Evolutionary conservation across 805 yeast species (phyloP).

Genomic region (Ogataea glucozyma): DNA sequence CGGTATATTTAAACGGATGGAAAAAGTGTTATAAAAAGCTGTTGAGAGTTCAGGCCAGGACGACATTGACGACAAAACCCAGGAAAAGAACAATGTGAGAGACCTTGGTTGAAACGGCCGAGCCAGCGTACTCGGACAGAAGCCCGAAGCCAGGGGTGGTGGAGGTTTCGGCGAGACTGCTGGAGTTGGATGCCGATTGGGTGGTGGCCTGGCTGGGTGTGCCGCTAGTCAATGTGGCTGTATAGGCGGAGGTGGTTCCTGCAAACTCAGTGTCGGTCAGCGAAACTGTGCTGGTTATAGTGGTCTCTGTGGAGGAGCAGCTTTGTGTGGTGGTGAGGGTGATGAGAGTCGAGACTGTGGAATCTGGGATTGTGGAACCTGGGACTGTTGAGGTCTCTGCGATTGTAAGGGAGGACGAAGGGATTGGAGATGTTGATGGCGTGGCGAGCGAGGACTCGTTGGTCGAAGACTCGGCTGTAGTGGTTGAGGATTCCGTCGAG

Average conservation of each 20-base stretch:
- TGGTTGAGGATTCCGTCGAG: too few species aligned
- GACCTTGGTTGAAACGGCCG: background rate
- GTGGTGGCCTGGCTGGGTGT: background rate
- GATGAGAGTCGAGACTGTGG: background rate
- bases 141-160: background rate
- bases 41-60: background rate
- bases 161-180: slow-evolving; percentile 5
- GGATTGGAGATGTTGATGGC: too few species aligned
- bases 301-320: background rate
- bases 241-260: background rate
- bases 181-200: slow-evolving; percentile 1
- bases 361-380: background rate
- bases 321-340: slow-evolving; percentile 2
- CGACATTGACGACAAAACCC: background rate
- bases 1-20: too few species aligned
- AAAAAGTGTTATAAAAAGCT: background rate
- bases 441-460: too few species aligned
- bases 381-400: too few species aligned
- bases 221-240: background rate
- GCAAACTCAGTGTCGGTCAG: slow-evolving; percentile 1
- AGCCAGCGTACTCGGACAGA: slow-evolving; percentile 4
- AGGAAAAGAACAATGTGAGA: background rate
- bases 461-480: too few species aligned
- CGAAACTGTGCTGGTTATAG: slow-evolving; percentile 5
- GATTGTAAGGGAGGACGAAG: too few species aligned